Evolutionary conservation across 1,284 basidiomycete genomes (phyloP), one percentile per base, ranked within the genome.

Genomic region (Cryptococcus hybrid): DNA sequence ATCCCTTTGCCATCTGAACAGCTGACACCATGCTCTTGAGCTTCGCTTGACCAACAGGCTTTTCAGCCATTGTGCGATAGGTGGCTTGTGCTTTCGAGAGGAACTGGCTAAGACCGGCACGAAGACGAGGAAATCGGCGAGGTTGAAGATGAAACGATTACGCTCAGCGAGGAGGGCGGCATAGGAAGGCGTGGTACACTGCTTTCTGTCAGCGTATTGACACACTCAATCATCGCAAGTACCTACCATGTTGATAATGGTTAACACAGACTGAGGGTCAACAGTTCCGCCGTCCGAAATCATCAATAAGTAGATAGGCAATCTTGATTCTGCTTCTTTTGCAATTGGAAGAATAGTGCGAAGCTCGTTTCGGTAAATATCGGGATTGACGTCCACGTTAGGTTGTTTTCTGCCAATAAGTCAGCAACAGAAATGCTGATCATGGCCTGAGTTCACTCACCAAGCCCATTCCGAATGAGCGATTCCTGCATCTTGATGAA

Each of bases 181-280:
- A 34, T 68, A 53, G 30, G 61, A 43, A 15, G 66, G 57, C 39
- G 61, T 59, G 43, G 57, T 61, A 57, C 66, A 70, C 68, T 70
- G 50, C 18, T 15, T 30, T 47, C 34, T 34, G 45, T 47, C 40
- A 42, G 11, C 15, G 11, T 42, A 15, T 15, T 42, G 30, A 30
- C 40, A 42, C 3, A 36, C 3, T 47, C 47, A 34, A 30, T 11
- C 24, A 30, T 30, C 7, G 18, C 24, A 34, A 47, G 7, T 12
- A 30, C 30, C 7, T 35, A 47, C 47, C 47, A 47, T 47, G 34
- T 30, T 13, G 13, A 47, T 30, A 30, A 15, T 47, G 30, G 18
- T 42, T 12, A 47, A 30, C 9, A 47, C 24, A 15, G 30, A 30
- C 13, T 30, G 34, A 4, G 15, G 47, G 8, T 47, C 47, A 8